Evolutionary conservation across 2,329 filamentous ascomycete genomes (phyloP).

Genomic region (Sclerotinia spermophila): DNA sequence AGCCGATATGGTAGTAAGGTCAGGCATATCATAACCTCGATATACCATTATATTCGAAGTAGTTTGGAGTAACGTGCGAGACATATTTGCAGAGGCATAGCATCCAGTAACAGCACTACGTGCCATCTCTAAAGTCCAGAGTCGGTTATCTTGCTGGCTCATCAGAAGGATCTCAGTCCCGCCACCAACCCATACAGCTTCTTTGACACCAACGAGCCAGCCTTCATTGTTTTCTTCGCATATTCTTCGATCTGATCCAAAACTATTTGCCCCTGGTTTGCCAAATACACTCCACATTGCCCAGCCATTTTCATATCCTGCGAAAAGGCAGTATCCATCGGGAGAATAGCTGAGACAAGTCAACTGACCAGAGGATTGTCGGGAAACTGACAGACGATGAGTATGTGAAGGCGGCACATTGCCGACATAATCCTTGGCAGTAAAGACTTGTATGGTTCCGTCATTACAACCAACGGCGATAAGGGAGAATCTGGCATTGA

Average conservation of each 20-base stretch:
- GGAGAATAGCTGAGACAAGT: constrained; percentile 82
- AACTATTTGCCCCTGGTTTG: constrained; percentile 81
- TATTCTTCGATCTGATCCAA: constrained; percentile 63
- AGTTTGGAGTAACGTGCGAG: constrained; percentile 83
- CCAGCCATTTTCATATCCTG: constrained; percentile 90
- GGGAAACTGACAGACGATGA: constrained; percentile 66
- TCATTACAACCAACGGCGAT: constrained; percentile 81
- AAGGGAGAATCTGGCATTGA: constrained; percentile 93
- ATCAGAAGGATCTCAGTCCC: constrained; percentile 82
- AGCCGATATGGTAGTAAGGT: constrained; percentile 85
- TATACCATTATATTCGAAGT: constrained; percentile 88
- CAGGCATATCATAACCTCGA: constrained; percentile 84
- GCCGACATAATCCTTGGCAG: constrained; percentile 85
- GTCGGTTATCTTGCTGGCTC: constrained; percentile 64
- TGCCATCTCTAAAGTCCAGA: constrained; percentile 90
- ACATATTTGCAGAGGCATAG: constrained; percentile 87
- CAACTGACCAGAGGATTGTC: constrained; percentile 63
- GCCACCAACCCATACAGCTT: constrained; percentile 82
- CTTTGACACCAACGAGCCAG: constrained; percentile 76
- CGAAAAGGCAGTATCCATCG: constrained; percentile 94
- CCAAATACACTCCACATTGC: constrained; percentile 97
- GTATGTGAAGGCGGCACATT: constrained; percentile 86
- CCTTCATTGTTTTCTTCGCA: constrained; percentile 68
- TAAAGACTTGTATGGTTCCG: constrained; percentile 83
- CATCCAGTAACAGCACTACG: constrained; percentile 90